Evolutionary conservation across 495 filamentous ascomycete genomes (phyloP), one percentile per base, ranked within the genome.

Genomic region (Podospora comata): DNA sequence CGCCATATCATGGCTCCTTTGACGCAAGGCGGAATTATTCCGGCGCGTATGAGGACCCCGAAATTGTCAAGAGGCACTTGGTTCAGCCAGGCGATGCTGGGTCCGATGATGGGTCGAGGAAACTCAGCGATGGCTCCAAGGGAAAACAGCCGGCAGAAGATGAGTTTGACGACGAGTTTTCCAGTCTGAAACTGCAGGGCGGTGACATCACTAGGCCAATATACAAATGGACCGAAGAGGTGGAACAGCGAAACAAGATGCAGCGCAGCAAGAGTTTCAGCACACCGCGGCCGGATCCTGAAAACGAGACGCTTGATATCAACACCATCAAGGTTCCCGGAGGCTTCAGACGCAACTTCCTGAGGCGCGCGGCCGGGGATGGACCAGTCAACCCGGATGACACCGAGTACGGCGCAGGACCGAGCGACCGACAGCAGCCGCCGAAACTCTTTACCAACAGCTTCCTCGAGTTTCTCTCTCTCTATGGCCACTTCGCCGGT

Each of bases 401-500:
- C 4, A 76, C 85, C 32, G 85, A 79, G 65, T 66, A 79, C 67
- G 77, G 78, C 68, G 75, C 76, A 27, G 76, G 78, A 48, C 66
- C 78, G 13, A 74, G 74, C 62, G 72, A 69, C 62, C 63, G 70
- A 20, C 79, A 77, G 28, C 62, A 69, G 9, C 84, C 83, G 27
- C 87, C 87, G 53, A 88, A 86, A 62, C 80, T 96, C 18, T 87
- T 97, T 58, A 96, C 95, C 15, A 92, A 79, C 70, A 98, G 90
- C 78, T 99, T 99, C 73, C 87, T 97, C 58, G 96, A 99, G 75
- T 99, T 98, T 72, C 77, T 99, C 62, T 93, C 91, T 7, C 83
- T 99, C 18, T 97, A 97, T 72, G 95, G 96, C 4, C 96, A 98
- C 79, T 99, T 98, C 76, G 95, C 95, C 18, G 95, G 95, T 74